These are phyloP conservation scores for Rubus idaeus DNA, from an alignment of 306 rosid species.

Conservation along the genomic window DNA sequence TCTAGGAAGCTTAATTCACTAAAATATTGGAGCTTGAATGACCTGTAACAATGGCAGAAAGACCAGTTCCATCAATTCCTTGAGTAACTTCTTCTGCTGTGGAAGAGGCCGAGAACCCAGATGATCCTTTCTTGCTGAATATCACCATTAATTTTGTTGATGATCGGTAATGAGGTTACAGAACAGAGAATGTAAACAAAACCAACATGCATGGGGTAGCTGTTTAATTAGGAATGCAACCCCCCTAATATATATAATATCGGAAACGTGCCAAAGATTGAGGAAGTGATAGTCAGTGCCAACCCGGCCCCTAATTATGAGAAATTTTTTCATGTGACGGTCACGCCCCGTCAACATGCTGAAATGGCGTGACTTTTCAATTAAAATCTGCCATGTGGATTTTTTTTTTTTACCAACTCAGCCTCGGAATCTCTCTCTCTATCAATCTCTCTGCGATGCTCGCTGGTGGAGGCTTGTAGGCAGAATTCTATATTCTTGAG, in stretches of 20 bases:
- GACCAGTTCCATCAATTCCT: slow-evolving; percentile 52
- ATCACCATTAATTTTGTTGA: slow-evolving; percentile 39
- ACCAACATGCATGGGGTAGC: neutral
- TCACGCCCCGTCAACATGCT: no score
- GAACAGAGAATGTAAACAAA: neutral
- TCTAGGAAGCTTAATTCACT: neutral
- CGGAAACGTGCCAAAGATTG: neutral
- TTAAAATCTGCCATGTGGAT: no score
- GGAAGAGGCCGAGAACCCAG: slow-evolving; percentile 54
- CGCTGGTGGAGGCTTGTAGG: no score
- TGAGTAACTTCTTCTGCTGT: slow-evolving; percentile 60
- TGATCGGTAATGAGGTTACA: neutral
- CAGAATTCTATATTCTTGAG: no score
- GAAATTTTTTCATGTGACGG: no score
- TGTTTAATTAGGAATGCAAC: neutral
- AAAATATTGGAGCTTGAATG: neutral
- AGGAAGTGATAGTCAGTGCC: neutral
- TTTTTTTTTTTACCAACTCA: no score
- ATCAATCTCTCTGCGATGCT: no score
- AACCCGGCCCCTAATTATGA: neutral
- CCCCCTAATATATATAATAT: no score
- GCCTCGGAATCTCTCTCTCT: no score
- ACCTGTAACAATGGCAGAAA: slow-evolving; percentile 73
- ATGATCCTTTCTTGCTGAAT: slow-evolving; percentile 35
- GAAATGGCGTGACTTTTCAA: no score